A percentile compares a stretch with the other conserved stretches of the same genome.
Evolutionary conservation across 352 stramenopile genomes (phyloP).

Genomic region (Pythium volutum): DNA sequence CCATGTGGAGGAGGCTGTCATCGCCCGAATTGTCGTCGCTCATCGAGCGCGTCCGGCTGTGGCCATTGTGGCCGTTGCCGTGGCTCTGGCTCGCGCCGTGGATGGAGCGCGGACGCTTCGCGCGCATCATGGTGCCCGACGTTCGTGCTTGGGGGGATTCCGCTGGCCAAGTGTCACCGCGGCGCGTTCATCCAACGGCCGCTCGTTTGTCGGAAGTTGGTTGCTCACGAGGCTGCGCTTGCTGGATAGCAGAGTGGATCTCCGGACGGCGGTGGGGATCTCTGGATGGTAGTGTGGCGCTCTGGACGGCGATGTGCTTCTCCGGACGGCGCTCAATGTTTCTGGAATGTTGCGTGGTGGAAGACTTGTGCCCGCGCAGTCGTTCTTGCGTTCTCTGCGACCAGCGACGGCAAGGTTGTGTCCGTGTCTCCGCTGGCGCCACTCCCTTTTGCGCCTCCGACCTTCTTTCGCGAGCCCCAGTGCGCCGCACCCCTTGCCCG

Average conservation of each 20-base stretch:
- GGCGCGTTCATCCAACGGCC: constrained; percentile 14
- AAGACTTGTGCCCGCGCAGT: constrained; percentile 8
- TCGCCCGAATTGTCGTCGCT: constrained; percentile 28
- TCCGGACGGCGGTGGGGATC: neutral
- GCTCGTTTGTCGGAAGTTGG: neutral
- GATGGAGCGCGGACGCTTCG: constrained; percentile 23
- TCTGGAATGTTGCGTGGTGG: neutral
- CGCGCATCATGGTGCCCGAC: constrained; percentile 21
- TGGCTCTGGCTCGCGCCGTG: constrained; percentile 9
- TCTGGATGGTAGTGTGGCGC: neutral
- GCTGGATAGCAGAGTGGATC: too few relatives aligned
- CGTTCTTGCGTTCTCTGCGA: constrained; percentile 12
- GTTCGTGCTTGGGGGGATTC: neutral
- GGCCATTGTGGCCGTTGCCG: constrained; percentile 6
- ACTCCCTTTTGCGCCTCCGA: constrained; percentile 1
- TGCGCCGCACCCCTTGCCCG: constrained; percentile 19
- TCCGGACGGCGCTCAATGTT: neutral
- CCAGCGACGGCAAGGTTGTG: neutral
- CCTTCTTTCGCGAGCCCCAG: constrained; percentile 24
- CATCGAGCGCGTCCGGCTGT: constrained; percentile 23
- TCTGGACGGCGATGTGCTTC: constrained; percentile 1
- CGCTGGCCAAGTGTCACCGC: constrained; percentile 11
- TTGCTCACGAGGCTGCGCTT: too few relatives aligned
- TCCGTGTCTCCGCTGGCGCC: constrained; percentile 12
- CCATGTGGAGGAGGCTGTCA: constrained; percentile 30